phyloP scores from a whole-genome alignment of 2,329 filamentous ascomycete genomes.

The Beauveria caledonica region DNA sequence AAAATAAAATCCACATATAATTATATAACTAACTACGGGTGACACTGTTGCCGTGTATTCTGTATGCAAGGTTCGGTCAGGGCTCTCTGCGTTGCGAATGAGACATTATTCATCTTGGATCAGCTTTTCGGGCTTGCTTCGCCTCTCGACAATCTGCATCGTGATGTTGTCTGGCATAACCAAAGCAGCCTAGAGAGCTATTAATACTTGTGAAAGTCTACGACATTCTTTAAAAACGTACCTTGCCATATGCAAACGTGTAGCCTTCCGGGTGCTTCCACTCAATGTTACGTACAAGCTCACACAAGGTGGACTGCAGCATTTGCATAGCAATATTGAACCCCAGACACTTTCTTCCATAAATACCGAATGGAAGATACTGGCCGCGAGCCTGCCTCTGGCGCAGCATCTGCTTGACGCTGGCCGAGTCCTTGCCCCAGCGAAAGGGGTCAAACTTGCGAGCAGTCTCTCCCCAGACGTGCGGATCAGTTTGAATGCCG shows the following conservation, averaged over 20 bases:
- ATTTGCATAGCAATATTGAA: neutral
- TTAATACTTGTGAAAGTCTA: neutral
- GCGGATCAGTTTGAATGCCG: conserved; percentile 2
- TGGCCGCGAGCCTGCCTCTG: neutral
- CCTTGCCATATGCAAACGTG: conserved; percentile 3
- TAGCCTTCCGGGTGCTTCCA: conserved; percentile 3
- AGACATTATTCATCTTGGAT: neutral
- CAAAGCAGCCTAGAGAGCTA: neutral
- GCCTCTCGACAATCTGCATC: neutral
- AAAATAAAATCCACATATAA: no score
- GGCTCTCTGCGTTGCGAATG: no score
- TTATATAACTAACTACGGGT: no score
- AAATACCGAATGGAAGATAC: conserved; percentile 4
- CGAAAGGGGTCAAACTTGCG: neutral
- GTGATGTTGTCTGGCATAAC: neutral
- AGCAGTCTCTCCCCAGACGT: neutral
- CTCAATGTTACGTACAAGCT: conserved; percentile 4
- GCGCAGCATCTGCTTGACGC: conserved; percentile 1
- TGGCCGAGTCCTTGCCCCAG: neutral
- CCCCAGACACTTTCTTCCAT: neutral
- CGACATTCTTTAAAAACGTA: neutral
- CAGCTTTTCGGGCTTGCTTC: neutral
- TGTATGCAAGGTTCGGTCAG: no score
- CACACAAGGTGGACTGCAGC: neutral
- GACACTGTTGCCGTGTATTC: no score